Evolutionary conservation across 2,329 filamentous ascomycete species (phyloP).

Genomic region (Neofusicoccum laricinum): DNA sequence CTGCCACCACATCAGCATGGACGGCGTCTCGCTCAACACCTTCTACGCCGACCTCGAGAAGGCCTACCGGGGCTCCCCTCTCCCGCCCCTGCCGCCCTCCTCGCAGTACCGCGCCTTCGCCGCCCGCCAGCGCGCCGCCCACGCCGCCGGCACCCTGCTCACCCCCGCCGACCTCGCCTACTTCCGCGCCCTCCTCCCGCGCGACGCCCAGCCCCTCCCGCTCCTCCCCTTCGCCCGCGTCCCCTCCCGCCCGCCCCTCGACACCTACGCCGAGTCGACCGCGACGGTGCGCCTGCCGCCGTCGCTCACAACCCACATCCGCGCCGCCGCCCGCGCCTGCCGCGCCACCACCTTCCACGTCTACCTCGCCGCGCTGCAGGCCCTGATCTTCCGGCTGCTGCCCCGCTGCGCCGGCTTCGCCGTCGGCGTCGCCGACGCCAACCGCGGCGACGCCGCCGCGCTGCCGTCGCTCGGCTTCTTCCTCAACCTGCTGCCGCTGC

Average conservation of each 20-base stretch:
- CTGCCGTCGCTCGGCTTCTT: slow-evolving; percentile 44
- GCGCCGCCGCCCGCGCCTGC: slow-evolving; percentile 2
- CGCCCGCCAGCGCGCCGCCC: too few relatives aligned
- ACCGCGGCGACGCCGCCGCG: slow-evolving; percentile 32
- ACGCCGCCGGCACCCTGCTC: too few relatives aligned
- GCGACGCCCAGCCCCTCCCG: too few relatives aligned
- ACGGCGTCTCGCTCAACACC: slow-evolving; percentile 27
- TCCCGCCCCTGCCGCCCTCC: not conserved
- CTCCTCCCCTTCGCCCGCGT: too few relatives aligned
- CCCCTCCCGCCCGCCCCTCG: too few relatives aligned
- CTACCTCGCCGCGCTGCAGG: slow-evolving; percentile 42
- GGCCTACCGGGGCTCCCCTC: slow-evolving; percentile 14
- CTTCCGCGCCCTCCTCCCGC: too few relatives aligned
- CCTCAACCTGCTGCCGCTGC: slow-evolving; percentile 50
- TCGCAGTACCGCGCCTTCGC: slow-evolving; percentile 7
- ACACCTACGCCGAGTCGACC: too few relatives aligned
- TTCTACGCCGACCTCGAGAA: slow-evolving; percentile 25
- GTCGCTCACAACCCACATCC: not conserved
- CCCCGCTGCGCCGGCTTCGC: slow-evolving; percentile 33
- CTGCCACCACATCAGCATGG: slow-evolving; percentile 35
- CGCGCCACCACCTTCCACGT: slow-evolving; percentile 47
- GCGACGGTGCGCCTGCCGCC: not conserved
- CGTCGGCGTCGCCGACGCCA: slow-evolving; percentile 51
- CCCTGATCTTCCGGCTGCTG: slow-evolving; percentile 31
- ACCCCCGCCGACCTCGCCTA: too few relatives aligned